Evolutionary conservation across 2,329 filamentous ascomycete genomes (phyloP).

Genomic region (Diaporthe vaccinii): DNA sequence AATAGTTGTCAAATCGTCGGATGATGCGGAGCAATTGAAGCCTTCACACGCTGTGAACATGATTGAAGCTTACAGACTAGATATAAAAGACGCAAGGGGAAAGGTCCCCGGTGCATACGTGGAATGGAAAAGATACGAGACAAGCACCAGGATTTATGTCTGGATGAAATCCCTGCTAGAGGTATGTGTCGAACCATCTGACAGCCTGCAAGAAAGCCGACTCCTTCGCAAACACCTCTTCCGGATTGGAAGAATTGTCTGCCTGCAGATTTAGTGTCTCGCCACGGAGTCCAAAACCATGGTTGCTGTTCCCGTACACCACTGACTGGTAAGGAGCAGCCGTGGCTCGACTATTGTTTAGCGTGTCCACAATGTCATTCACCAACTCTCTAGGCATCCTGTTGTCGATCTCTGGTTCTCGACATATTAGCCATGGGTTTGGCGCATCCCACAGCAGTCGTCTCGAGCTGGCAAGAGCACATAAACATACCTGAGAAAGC

Average conservation of each 20-base stretch:
- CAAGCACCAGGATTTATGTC: not conserved
- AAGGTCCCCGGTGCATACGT: too few relatives aligned
- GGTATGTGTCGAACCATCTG: constrained; percentile 75
- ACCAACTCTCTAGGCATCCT: constrained; percentile 71
- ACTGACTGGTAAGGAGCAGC: constrained; percentile 75
- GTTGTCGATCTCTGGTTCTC: constrained; percentile 67
- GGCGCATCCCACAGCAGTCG: constrained; percentile 61
- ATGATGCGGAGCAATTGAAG: too few relatives aligned
- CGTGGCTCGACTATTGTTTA: constrained; percentile 57
- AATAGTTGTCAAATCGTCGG: too few relatives aligned
- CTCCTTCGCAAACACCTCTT: constrained; percentile 80
- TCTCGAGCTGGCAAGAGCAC: not conserved
- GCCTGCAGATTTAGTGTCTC: constrained; percentile 56
- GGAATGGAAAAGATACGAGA: not conserved
- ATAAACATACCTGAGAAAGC: not conserved
- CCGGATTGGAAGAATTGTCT: constrained; percentile 51
- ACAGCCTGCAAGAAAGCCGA: constrained; percentile 83
- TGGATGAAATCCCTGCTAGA: not conserved
- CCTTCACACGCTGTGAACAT: too few relatives aligned
- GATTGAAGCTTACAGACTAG: too few relatives aligned
- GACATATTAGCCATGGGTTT: constrained; percentile 51
- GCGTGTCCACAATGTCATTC: constrained; percentile 69
- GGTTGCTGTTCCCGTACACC: constrained; percentile 76
- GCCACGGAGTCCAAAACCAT: constrained; percentile 81
- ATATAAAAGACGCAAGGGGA: too few relatives aligned